Evolutionary conservation across 1,284 basidiomycete species (phyloP).

Genomic region (Ceratorhiza oryzae-sativae): DNA sequence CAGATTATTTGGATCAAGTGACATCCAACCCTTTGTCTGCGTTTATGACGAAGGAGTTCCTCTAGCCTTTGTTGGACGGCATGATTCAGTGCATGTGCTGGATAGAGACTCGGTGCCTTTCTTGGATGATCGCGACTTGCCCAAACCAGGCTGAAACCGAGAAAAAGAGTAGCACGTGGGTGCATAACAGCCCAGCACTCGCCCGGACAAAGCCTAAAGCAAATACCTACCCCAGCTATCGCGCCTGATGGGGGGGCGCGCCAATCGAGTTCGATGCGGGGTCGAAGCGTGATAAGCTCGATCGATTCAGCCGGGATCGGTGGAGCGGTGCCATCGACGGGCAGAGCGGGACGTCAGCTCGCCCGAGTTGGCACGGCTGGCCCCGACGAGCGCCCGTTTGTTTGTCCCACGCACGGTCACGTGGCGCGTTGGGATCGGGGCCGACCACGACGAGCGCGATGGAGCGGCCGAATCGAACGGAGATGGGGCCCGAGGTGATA

Average conservation of each 20-base stretch:
- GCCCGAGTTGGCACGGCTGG: background rate
- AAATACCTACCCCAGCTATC: background rate
- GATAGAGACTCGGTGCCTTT: background rate
- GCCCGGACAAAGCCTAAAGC: background rate
- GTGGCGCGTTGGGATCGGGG: background rate
- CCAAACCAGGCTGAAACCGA: background rate
- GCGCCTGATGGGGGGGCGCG: background rate
- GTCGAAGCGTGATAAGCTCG: background rate
- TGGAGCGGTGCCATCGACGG: background rate
- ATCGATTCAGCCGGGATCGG: background rate
- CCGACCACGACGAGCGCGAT: background rate
- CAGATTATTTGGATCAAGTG: too few relatives aligned
- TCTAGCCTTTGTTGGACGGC: too few relatives aligned
- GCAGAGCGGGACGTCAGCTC: too few relatives aligned
- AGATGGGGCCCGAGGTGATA: background rate
- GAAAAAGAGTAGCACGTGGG: background rate
- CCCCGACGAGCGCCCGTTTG: background rate
- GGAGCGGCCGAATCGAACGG: background rate
- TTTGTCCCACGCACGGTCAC: background rate
- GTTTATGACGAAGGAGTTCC: too few relatives aligned
- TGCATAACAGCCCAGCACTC: background rate
- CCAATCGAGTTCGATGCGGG: conserved; percentile 1
- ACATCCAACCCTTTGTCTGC: too few relatives aligned
- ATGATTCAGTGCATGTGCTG: too few relatives aligned
- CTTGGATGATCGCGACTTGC: background rate